Base-by-base conservation (phyloP, 192 early-diverging fungal genomes). In the Gamsiella multidivaricata region DNA sequence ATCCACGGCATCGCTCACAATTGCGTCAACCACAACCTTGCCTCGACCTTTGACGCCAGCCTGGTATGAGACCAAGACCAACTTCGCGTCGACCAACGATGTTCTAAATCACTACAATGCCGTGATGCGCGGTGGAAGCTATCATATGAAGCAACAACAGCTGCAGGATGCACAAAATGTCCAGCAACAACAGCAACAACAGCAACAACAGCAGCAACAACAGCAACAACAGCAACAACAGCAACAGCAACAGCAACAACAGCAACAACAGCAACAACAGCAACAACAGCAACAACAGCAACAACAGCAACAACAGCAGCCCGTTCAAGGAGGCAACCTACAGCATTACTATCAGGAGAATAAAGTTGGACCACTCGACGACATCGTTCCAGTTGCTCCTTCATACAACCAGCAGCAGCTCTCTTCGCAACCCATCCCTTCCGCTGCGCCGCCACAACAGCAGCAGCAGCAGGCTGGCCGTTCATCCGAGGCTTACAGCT, bases 11-110 rank as follows among this genome's bases (percentile, higher is more conserved):
- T 64, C 66, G 1, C 61, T 66, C 0, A 78, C 74, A 0, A 69
- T 69, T 12, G 32, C 46, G 3, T 57, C 74, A 14, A n/a, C 54
- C 0, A 51, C 74, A 0, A 78, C 74, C 0, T 34, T 78, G 3
- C 74, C 74, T 15, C 59, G 74, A 3, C 74, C 74, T 2, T 58
- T 78, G 51, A 78, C 65, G 3, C 65, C 74, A 3, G 66, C 74
- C 2, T 78, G 74, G 74, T 64, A 64, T 31, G 74, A 78, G 41
- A 58, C 65, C 50, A 78, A 78, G 49, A 78, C 58, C 14, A 68
- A 28, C 29, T 68, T 69, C 64, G 45, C 66, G 0, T 69, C 65
- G 20, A 78, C 74, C 0, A 63, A 69, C 43, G 66, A 78, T 55
- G 74, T 78, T 1, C 39, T 78, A 22, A 69, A 54, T 2, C 74